A percentile compares a stretch with the other conserved stretches of the same genome.
phyloP scores from a whole-genome alignment of 2,329 filamentous ascomycete genomes.

The Colletotrichum orbiculare region DNA sequence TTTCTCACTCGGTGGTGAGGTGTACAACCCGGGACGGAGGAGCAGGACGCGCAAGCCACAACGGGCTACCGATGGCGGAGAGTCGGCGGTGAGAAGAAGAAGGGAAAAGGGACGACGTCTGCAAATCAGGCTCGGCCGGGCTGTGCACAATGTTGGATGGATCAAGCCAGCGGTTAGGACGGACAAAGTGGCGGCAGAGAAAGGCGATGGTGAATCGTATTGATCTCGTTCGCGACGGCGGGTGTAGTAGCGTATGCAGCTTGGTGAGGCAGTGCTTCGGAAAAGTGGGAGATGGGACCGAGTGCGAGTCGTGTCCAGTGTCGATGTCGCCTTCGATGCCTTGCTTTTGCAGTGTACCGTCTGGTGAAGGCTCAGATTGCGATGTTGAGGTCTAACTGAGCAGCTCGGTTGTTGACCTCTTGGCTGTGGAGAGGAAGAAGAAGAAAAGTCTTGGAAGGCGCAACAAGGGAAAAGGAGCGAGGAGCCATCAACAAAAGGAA shows the following conservation, averaged over 20 bases:
- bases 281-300: conserved; percentile 29
- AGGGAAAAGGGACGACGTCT: conserved; percentile 2
- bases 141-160: conserved; percentile 18
- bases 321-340: too few relatives aligned
- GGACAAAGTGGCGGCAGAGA: too few relatives aligned
- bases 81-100: not conserved
- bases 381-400: too few relatives aligned
- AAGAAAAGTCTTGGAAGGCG: too few relatives aligned
- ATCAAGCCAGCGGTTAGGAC: not conserved
- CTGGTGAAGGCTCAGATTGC: too few relatives aligned
- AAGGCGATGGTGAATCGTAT: not conserved
- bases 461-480: too few relatives aligned
- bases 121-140: conserved; percentile 10
- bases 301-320: conserved; percentile 28
- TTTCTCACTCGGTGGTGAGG: not conserved
- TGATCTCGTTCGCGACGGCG: conserved; percentile 14
- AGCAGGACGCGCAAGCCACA: conserved; percentile 20
- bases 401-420: too few relatives aligned
- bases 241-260: conserved; percentile 24
- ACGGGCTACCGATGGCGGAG: conserved; percentile 4
- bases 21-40: not conserved
- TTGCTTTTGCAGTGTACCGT: too few relatives aligned
- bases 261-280: conserved; percentile 28
- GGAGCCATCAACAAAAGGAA: too few relatives aligned
- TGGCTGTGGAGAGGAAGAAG: too few relatives aligned